Conservation (phyloP, 768 basidiomycete genomes). For the Pleurotus tuber-regium region DNA sequence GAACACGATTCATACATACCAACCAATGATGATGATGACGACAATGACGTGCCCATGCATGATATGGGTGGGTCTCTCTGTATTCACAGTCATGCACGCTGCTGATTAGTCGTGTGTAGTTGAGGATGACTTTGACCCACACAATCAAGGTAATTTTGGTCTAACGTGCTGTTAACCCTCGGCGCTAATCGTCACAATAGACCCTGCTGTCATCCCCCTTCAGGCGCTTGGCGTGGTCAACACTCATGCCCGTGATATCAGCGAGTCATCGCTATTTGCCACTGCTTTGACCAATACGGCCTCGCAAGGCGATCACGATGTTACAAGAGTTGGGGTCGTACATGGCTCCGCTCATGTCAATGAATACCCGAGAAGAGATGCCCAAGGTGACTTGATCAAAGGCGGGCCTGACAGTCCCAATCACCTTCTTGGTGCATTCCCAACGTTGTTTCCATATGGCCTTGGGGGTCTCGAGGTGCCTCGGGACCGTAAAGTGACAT, state of each 20-base stretch:
- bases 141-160: too few relatives aligned
- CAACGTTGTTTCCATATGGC: conserved; percentile 33
- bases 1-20: conserved; percentile 32
- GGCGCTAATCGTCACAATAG: not conserved
- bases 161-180: too few relatives aligned
- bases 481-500: conserved; percentile 16
- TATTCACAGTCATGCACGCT: too few relatives aligned
- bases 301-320: not conserved
- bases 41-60: too few relatives aligned
- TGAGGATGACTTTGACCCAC: too few relatives aligned
- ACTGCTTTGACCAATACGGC: conserved; percentile 8
- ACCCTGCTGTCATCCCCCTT: conserved; percentile 22
- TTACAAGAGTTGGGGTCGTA: not conserved
- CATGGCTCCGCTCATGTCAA: conserved; percentile 23
- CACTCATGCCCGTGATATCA: conserved; percentile 13
- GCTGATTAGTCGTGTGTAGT: too few relatives aligned
- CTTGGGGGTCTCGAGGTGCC: conserved; percentile 28
- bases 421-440: conserved; percentile 28
- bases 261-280: conserved; percentile 18
- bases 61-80: too few relatives aligned
- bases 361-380: conserved; percentile 22
- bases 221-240: conserved; percentile 23
- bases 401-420: conserved; percentile 24
- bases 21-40: not conserved
- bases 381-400: conserved; percentile 13